Conservation (phyloP, 495 filamentous ascomycete species). For the Penicillium manginii region DNA sequence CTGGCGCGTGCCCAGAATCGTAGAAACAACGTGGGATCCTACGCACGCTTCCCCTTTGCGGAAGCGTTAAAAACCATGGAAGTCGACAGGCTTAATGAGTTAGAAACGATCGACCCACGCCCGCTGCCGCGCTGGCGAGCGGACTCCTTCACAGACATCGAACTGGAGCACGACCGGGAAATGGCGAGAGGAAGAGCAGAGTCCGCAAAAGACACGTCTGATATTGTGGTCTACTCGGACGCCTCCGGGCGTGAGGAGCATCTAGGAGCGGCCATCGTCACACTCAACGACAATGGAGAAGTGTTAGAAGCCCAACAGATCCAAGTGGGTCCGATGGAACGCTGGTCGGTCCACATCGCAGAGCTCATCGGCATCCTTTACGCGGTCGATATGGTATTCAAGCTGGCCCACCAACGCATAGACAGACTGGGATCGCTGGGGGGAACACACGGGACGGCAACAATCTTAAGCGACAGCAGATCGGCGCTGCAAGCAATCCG, state of each 20-base stretch:
- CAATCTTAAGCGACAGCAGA: too few relatives aligned
- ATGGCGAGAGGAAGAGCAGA: background rate
- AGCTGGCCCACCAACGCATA: background rate
- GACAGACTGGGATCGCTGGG: too few relatives aligned
- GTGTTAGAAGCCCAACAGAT: too few relatives aligned
- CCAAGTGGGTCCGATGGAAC: too few relatives aligned
- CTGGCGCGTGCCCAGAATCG: background rate
- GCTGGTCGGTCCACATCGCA: background rate
- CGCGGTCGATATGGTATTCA: background rate
- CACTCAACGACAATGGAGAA: background rate
- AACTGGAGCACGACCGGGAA: background rate
- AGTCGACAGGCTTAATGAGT: background rate
- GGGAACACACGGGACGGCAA: too few relatives aligned
- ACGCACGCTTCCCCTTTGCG: background rate
- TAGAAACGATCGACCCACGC: background rate
- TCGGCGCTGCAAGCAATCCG: too few relatives aligned
- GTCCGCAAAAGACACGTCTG: background rate
- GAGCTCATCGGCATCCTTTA: background rate
- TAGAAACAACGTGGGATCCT: background rate
- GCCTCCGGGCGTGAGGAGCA: background rate
- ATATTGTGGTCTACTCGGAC: background rate
- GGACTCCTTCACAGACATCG: background rate
- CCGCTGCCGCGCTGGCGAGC: background rate
- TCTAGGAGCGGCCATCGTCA: background rate
- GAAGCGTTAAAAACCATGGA: background rate